phyloP scores from a whole-genome alignment of 768 basidiomycete species.

The Boletus rubropictus region DNA sequence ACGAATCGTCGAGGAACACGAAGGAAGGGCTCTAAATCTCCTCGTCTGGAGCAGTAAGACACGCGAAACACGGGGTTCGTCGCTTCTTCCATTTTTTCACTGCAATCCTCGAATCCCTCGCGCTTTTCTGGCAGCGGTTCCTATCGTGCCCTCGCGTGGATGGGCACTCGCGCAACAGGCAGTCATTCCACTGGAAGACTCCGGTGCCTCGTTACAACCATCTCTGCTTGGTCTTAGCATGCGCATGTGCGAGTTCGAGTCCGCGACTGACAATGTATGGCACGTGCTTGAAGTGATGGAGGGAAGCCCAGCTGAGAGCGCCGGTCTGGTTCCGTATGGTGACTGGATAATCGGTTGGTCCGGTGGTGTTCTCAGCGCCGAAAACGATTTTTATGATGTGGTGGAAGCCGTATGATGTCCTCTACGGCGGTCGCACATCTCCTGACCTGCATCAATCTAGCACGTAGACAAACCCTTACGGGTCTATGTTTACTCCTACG shows the following conservation, averaged over 20 bases:
- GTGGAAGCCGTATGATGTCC: slow-evolving; percentile 72
- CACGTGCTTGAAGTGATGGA: slow-evolving; percentile 96
- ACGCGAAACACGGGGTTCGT: slow-evolving; percentile 61
- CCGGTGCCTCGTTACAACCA: slow-evolving; percentile 53
- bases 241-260: slow-evolving; percentile 87
- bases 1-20: slow-evolving; percentile 76
- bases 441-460: slow-evolving; percentile 35
- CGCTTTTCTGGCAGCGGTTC: slow-evolving; percentile 53
- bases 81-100: neutral
- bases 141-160: slow-evolving; percentile 74
- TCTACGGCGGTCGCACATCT: neutral
- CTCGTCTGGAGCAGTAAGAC: slow-evolving; percentile 83
- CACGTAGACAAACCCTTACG: slow-evolving; percentile 91
- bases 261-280: slow-evolving; percentile 92
- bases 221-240: slow-evolving; percentile 92
- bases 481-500: slow-evolving; percentile 94
- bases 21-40: slow-evolving; percentile 62
- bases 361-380: slow-evolving; percentile 83
- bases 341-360: slow-evolving; percentile 87
- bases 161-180: slow-evolving; percentile 60
- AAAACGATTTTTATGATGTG: slow-evolving; percentile 94
- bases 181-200: slow-evolving; percentile 34
- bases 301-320: slow-evolving; percentile 93
- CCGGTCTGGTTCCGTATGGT: slow-evolving; percentile 88
- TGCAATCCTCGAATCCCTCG: neutral